Conservation (phyloP, 495 filamentous ascomycete genomes). For the Friedmanniomyces endolithicus region DNA sequence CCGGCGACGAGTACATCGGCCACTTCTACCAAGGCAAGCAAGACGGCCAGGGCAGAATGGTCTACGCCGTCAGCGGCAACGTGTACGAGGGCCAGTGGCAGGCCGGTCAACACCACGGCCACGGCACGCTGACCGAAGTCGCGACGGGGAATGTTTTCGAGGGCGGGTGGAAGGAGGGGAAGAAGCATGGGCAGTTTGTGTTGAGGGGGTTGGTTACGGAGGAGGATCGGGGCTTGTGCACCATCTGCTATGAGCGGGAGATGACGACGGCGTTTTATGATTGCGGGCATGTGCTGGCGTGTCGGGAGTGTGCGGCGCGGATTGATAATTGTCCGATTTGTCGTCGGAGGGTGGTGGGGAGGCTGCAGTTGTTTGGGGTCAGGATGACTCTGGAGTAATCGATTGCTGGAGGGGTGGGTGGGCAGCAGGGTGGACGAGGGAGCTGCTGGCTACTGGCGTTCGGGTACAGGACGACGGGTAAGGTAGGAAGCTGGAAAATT, state of each 20-base stretch:
- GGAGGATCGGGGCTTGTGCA: slow-evolving; percentile 46
- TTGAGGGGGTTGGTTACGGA: slow-evolving; percentile 53
- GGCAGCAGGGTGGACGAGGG: too few species aligned
- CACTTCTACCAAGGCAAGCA: slow-evolving; percentile 41
- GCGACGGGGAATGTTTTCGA: slow-evolving; percentile 51
- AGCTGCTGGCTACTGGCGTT: too few species aligned
- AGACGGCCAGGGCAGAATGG: slow-evolving; percentile 42
- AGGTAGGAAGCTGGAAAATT: too few species aligned
- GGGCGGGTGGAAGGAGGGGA: slow-evolving; percentile 51
- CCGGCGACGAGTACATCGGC: slow-evolving; percentile 45
- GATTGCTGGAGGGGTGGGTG: not conserved
- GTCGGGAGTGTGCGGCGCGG: slow-evolving; percentile 47
- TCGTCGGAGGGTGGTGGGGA: slow-evolving; percentile 44
- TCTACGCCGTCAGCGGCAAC: slow-evolving; percentile 46
- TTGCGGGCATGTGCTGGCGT: slow-evolving; percentile 55
- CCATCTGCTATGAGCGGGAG: slow-evolving; percentile 53
- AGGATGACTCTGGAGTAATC: slow-evolving; percentile 13
- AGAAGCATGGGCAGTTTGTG: slow-evolving; percentile 49
- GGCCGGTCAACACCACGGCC: slow-evolving; percentile 44
- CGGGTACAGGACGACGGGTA: too few species aligned
- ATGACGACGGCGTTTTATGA: slow-evolving; percentile 52
- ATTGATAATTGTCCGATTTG: slow-evolving; percentile 57
- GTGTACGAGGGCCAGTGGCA: slow-evolving; percentile 50
- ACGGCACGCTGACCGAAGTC: slow-evolving; percentile 46
- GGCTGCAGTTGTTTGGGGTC: slow-evolving; percentile 42